Base-by-base conservation (phyloP, 129 eudicot species). In the Solidago caesia region DNA sequence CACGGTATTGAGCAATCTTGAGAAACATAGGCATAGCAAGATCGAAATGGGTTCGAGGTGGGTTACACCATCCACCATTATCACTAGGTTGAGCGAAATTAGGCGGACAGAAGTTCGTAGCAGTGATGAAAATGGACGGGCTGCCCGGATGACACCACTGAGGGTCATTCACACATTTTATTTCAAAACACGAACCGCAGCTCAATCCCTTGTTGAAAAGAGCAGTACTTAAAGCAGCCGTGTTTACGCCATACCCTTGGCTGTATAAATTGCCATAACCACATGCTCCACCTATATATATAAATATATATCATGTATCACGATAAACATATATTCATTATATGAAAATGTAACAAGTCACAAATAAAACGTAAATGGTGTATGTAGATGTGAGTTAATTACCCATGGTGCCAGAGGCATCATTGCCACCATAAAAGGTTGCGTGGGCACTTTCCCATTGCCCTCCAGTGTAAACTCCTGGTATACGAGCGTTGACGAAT, bases 381-480 rank as follows among this genome's bases (percentile, higher is more conserved):
- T 21, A 21, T 0, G 21, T 21, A 21, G 21, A 6, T 8, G 64
- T 15, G 39, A 59, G 64, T 59, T 21, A 70, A 21, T 5, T 44
- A 88, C 94, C 94, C 94, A 88, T 88, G 43, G 94, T 88, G 47
- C 94, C 94, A 4, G 94, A 88, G 57, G 94, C 94, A 45, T 88
- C 94, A 53, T 72, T 78, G 76, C 94, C 94, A 33, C 94, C 94
- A 64, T 88, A 88, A 77, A 88, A 88, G 27, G 94, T 88, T 64
- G 94, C 94, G 60, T 88, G 94, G 48, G 94, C 94, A 65, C 33
- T 83, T 69, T 85, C 81, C 94, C 94, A 88, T 14, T 66, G 66
- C 6, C 86, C 90, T 15, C 85, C 90, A 39, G 73, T 78, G 86
- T 88, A 85, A 68, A 79, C 85, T 46, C 94, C 94, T 5, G 94